Base-by-base conservation (phyloP, 2,329 filamentous ascomycete genomes). In the Talaromyces sp. region DNA sequence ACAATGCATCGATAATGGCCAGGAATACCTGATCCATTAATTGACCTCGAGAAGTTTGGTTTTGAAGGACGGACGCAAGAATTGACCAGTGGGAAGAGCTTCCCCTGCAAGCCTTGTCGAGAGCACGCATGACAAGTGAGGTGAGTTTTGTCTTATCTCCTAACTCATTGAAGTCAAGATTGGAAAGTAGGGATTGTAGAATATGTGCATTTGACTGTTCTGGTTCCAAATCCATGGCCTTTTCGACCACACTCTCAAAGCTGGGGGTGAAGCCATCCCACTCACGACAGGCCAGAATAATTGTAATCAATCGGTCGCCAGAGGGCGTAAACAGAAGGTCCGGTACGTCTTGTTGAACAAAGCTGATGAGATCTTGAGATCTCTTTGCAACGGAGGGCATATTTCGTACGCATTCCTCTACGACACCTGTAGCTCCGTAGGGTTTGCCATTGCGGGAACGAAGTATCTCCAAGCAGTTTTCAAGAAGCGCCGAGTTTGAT, bases 271-370 rank as follows among this genome's bases (percentile, higher is more conserved):
- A 76, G 3, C 66, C 70, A 54, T 70, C 60, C 64, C 69, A 72
- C 16, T 75, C 67, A 1, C 81, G 79, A 36, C 86, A 75, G 0
- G 81, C 70, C 43, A 86, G 81, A 0, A 96, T 75, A 10, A 86
- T 83, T 0, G 86, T 82, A 7, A 91, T 75, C 0, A 96, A 70
- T 46, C 86, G 81, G 2, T 81, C 71, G 0, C 84, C 83, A 1
- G 90, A 92, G 0, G 88, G 83, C 0, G 90, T 91, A 2, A 81
- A 72, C 2, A 92, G 72, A 14, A 94, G 74, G 1, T 76, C 72
- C 0, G 82, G 75, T 13, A 88, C 75, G 55, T 86, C 76, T 1
- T 83, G 74, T 17, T 77, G 70, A 4, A 88, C 71, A 37, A 89
- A 84, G 0, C 74, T 64, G 3, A 77, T 70, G 11, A 86, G 70